A percentile compares a stretch with the other conserved stretches of the same genome.
These are phyloP conservation scores for Pseudonectria foliicola DNA, from an alignment of 2,329 filamentous ascomycete species.

Conservation along the genomic window DNA sequence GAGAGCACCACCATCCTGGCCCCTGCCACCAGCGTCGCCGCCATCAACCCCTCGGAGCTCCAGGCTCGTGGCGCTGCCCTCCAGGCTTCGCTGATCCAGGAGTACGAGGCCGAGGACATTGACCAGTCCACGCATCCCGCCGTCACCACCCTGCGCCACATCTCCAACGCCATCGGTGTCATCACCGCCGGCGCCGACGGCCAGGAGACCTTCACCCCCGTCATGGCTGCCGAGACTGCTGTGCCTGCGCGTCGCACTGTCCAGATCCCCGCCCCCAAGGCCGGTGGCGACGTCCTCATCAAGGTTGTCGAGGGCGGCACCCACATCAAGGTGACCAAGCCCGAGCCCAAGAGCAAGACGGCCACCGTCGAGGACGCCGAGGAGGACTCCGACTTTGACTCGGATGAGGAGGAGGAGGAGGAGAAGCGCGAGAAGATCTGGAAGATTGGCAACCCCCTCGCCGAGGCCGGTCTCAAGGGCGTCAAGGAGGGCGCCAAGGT, in stretches of 20 bases:
- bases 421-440: slow-evolving; percentile 85
- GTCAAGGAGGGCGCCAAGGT: slow-evolving; percentile 87
- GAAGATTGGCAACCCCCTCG: slow-evolving; percentile 77
- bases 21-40: slow-evolving; percentile 67
- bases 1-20: slow-evolving; percentile 71
- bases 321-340: slow-evolving; percentile 89
- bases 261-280: slow-evolving; percentile 67
- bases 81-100: slow-evolving; percentile 87
- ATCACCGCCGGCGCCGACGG: slow-evolving; percentile 55
- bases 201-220: slow-evolving; percentile 67
- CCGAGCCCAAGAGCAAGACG: slow-evolving; percentile 71
- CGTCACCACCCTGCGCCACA: slow-evolving; percentile 89
- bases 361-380: slow-evolving; percentile 60
- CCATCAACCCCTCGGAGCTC: slow-evolving; percentile 92
- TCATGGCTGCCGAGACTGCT: slow-evolving; percentile 81
- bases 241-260: slow-evolving; percentile 82
- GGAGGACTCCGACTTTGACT: slow-evolving; percentile 54
- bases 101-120: slow-evolving; percentile 90
- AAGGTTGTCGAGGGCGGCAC: slow-evolving; percentile 82
- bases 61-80: slow-evolving; percentile 85
- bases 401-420: slow-evolving; percentile 72
- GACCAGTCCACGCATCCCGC: slow-evolving; percentile 93
- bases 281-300: slow-evolving; percentile 81
- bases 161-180: slow-evolving; percentile 81
- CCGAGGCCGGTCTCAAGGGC: slow-evolving; percentile 75